Evolutionary conservation across 208 protist species (phyloP).

Genomic region (Zelonia costaricensis): DNA sequence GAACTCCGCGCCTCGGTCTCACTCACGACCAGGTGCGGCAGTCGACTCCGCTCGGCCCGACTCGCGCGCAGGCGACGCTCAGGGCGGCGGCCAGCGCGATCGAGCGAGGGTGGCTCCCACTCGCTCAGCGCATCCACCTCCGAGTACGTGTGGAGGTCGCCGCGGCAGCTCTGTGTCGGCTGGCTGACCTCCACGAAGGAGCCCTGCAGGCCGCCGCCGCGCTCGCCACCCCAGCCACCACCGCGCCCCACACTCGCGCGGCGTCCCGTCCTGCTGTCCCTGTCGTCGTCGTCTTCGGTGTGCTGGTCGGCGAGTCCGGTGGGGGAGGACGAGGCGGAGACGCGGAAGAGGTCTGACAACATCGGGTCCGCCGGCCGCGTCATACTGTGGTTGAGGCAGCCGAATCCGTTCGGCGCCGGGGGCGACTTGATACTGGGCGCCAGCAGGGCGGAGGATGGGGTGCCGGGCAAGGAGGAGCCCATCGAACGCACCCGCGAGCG

Average conservation of each 20-base stretch:
- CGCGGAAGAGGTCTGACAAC: slow-evolving; percentile 16
- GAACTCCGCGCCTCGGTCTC: slow-evolving; percentile 47
- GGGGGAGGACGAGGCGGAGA: slow-evolving; percentile 17
- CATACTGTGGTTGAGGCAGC: too few species aligned
- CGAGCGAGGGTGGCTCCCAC: slow-evolving; percentile 37
- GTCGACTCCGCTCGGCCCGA: slow-evolving; percentile 17
- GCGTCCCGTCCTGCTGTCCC: slow-evolving; percentile 28
- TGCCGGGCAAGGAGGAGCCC: too few species aligned
- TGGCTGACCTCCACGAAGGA: slow-evolving; percentile 69
- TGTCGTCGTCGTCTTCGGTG: slow-evolving; percentile 29
- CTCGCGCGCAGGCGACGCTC: not conserved
- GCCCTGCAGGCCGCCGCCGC: slow-evolving; percentile 16
- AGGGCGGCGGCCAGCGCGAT: slow-evolving; percentile 12
- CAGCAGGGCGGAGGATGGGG: too few species aligned
- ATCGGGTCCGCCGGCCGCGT: not conserved
- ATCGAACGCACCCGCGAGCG: too few species aligned
- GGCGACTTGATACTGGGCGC: too few species aligned
- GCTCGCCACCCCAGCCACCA: not conserved
- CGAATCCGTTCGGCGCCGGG: too few species aligned
- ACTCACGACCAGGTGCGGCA: slow-evolving; percentile 31
- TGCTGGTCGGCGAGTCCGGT: slow-evolving; percentile 23
- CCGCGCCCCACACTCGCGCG: too few species aligned
- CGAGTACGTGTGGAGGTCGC: slow-evolving; percentile 38
- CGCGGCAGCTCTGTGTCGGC: slow-evolving; percentile 44
- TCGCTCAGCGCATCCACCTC: slow-evolving; percentile 55